Percentiles rank a stretch among this genome's conserved stretches.
Evolutionary conservation across 495 filamentous ascomycete species (phyloP).

Genomic region (Symbiotaphrina buchneri): DNA sequence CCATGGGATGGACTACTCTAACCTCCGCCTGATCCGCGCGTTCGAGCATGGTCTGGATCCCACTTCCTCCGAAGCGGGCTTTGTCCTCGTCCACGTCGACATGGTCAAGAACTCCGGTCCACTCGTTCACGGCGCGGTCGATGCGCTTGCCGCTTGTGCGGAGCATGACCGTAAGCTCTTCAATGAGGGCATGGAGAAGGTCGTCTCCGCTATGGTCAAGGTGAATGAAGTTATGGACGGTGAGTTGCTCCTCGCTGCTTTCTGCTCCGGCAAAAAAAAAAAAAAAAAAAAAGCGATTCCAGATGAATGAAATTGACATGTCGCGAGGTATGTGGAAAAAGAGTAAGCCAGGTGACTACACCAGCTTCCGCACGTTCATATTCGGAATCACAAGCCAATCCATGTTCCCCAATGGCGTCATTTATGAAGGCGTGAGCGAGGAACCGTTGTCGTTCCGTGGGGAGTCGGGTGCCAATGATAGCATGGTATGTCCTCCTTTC

Average conservation of each 20-base stretch:
- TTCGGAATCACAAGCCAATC: slow-evolving; percentile 74
- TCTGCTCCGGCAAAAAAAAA: slow-evolving; percentile 6
- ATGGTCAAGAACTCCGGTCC: slow-evolving; percentile 54
- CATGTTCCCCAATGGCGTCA: slow-evolving; percentile 79
- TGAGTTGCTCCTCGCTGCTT: slow-evolving; percentile 12
- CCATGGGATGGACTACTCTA: slow-evolving; percentile 45
- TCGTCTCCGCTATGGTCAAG: slow-evolving; percentile 37
- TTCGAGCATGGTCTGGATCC: slow-evolving; percentile 77
- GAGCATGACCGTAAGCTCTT: slow-evolving; percentile 26
- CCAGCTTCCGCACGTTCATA: slow-evolving; percentile 77
- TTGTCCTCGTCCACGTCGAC: slow-evolving; percentile 14
- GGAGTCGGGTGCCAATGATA: slow-evolving; percentile 78
- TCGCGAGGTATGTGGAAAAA: slow-evolving; percentile 58
- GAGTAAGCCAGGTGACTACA: slow-evolving; percentile 56
- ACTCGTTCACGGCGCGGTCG: slow-evolving; percentile 43
- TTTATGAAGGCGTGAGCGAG: slow-evolving; percentile 64
- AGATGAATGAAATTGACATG: not conserved
- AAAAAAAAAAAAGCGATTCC: slow-evolving; percentile 1
- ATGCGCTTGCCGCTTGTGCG: slow-evolving; percentile 35
- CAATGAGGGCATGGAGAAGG: slow-evolving; percentile 35
- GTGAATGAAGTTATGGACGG: slow-evolving; percentile 66
- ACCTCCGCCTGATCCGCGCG: slow-evolving; percentile 66
- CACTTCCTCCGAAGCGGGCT: slow-evolving; percentile 65
- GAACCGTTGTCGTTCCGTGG: slow-evolving; percentile 57
- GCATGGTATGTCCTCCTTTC: slow-evolving; percentile 27